Conservation (phyloP, 305 asterid genomes). For the Rubia peregrina region DNA sequence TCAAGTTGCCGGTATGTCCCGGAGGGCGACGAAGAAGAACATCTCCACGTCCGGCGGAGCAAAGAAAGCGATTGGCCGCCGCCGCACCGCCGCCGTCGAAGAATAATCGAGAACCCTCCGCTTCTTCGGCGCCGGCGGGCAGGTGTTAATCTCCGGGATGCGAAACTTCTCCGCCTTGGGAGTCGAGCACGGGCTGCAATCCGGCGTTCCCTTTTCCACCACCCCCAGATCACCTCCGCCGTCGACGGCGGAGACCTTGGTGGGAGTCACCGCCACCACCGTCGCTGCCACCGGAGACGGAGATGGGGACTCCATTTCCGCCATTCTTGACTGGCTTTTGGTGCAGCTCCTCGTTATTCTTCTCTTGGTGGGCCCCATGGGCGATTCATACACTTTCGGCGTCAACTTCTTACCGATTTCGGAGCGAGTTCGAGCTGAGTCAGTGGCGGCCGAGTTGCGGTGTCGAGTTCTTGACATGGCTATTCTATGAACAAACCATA, state of each 20-base stretch:
- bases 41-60: constrained; percentile 66
- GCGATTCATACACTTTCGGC: neutral
- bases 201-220: neutral
- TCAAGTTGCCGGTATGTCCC: constrained; percentile 29
- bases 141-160: constrained; percentile 61
- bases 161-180: constrained; percentile 53
- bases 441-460: neutral
- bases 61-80: constrained; percentile 41
- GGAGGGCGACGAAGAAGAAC: constrained; percentile 49
- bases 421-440: neutral
- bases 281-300: neutral
- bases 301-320: constrained; percentile 19
- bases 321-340: constrained; percentile 17
- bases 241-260: constrained; percentile 16
- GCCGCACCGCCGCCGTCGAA: constrained; percentile 21
- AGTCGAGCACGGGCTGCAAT: constrained; percentile 35
- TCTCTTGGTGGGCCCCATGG: constrained; percentile 52
- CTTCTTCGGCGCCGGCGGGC: constrained; percentile 87
- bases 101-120: constrained; percentile 25
- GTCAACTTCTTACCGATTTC: neutral
- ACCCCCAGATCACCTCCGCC: neutral
- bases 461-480: neutral
- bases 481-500: neutral
- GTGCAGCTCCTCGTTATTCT: constrained; percentile 21
- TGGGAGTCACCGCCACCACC: constrained; percentile 17